These are phyloP conservation scores for Chlorella sp. DNA, from an alignment of 139 green algal species.

Conservation along the genomic window DNA sequence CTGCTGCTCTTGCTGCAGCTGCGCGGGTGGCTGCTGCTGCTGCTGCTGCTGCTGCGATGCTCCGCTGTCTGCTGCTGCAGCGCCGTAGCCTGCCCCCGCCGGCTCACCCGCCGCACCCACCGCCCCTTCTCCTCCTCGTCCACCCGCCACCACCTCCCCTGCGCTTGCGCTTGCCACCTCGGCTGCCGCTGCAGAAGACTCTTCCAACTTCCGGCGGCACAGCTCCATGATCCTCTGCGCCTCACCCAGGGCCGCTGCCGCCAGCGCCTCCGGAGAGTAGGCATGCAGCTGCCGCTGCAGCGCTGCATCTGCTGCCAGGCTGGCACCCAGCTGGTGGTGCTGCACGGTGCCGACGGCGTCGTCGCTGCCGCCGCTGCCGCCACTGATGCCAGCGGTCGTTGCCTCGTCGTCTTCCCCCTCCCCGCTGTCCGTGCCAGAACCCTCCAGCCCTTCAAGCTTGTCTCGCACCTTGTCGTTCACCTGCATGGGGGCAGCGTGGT, in stretches of 20 bases:
- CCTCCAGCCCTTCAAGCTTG: slow-evolving; percentile 32
- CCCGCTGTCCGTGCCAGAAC: not conserved
- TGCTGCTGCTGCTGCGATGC: not conserved
- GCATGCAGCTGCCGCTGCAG: not conserved
- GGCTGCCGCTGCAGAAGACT: not conserved
- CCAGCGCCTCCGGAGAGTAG: slow-evolving; percentile 16
- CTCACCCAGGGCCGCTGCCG: not conserved
- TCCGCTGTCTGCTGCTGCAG: not conserved
- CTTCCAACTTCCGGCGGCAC: slow-evolving; percentile 23
- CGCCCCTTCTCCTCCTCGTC: not conserved
- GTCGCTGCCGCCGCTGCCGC: not conserved
- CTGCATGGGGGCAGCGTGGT: not conserved
- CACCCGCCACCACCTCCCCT: not conserved
- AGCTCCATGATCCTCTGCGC: slow-evolving; percentile 2
- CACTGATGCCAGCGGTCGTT: not conserved
- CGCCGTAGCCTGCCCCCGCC: not conserved
- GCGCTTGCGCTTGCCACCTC: not conserved
- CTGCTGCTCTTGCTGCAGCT: not conserved
- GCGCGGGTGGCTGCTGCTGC: not conserved
- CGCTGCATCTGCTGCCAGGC: not conserved
- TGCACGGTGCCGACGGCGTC: not conserved
- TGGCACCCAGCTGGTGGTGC: not conserved
- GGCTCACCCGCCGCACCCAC: no score
- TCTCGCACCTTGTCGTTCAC: slow-evolving; percentile 31
- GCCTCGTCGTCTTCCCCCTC: not conserved